phyloP scores from a whole-genome alignment of 768 basidiomycete species.

The Termitomyces eurrhizus region DNA sequence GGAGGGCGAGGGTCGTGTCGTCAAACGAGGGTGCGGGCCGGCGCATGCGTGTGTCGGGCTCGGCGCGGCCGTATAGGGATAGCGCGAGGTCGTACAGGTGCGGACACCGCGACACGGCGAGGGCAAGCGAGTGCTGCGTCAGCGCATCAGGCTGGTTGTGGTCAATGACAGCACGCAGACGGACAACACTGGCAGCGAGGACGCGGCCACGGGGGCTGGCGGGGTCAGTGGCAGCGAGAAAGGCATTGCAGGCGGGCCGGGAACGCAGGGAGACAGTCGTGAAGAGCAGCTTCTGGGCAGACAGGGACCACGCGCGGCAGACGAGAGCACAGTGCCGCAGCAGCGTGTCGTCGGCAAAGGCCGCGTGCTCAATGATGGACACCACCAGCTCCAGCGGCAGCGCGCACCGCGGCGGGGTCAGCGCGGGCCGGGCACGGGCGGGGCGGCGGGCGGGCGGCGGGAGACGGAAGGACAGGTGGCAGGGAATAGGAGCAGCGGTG shows the following conservation, averaged over 20 bases:
- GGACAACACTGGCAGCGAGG: slow-evolving; percentile 50
- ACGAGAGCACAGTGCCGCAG: slow-evolving; percentile 58
- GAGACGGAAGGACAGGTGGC: slow-evolving; percentile 37
- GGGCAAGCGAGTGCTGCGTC: background rate
- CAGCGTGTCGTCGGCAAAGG: slow-evolving; percentile 36
- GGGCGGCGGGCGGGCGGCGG: slow-evolving; percentile 21
- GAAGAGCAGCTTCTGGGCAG: slow-evolving; percentile 65
- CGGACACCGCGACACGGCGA: slow-evolving; percentile 54
- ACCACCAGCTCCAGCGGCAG: slow-evolving; percentile 65
- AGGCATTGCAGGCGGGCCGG: slow-evolving; percentile 49
- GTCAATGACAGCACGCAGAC: slow-evolving; percentile 57
- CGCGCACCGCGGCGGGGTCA: slow-evolving; percentile 11
- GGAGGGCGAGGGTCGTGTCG: slow-evolving; percentile 43
- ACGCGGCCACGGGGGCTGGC: slow-evolving; percentile 42
- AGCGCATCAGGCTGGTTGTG: slow-evolving; percentile 53
- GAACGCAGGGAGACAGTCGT: slow-evolving; percentile 50
- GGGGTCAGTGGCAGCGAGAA: slow-evolving; percentile 47
- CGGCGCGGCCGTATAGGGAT: slow-evolving; percentile 54
- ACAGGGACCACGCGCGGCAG: slow-evolving; percentile 61
- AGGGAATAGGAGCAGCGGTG: slow-evolving; percentile 17
- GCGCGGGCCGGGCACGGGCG: slow-evolving; percentile 17
- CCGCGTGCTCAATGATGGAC: slow-evolving; percentile 57
- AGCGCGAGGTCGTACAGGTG: slow-evolving; percentile 54
- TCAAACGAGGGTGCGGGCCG: slow-evolving; percentile 53
- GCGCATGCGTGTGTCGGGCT: slow-evolving; percentile 40